Conservation (phyloP, 2,329 filamentous ascomycete genomes). For the Trichoderma sp. region DNA sequence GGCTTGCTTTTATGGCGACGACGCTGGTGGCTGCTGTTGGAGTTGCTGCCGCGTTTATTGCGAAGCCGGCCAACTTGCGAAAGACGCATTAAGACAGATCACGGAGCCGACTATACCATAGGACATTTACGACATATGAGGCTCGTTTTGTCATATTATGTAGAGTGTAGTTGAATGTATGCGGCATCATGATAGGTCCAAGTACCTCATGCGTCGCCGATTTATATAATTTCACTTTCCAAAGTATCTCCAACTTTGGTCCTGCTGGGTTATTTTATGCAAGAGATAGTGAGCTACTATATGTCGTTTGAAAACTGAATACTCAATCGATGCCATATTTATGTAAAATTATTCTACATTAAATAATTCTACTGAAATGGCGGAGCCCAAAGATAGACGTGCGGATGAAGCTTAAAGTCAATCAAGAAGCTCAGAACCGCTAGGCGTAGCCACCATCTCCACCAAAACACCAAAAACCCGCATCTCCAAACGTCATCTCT, state of each 20-base stretch:
- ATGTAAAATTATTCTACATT: background rate
- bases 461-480: constrained; percentile 22
- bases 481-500: constrained; percentile 2
- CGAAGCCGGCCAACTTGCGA: constrained; percentile 39
- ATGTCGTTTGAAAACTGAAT: background rate
- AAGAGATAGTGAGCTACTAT: background rate
- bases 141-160: background rate
- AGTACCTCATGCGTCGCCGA: background rate
- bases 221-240: background rate
- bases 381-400: background rate
- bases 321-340: background rate
- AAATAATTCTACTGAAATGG: background rate
- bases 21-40: constrained; percentile 56
- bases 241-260: background rate
- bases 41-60: constrained; percentile 39
- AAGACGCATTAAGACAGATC: constrained; percentile 34
- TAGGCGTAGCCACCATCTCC: background rate
- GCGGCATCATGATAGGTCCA: background rate
- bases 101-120: background rate
- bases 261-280: background rate
- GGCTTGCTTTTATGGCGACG: constrained; percentile 59
- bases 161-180: background rate
- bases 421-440: background rate
- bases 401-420: background rate
- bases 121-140: background rate